Percentiles rank a stretch among this genome's conserved stretches.
These are phyloP conservation scores for Xylaria sp. DNA, from an alignment of 2,329 filamentous ascomycete species.

Conservation along the genomic window DNA sequence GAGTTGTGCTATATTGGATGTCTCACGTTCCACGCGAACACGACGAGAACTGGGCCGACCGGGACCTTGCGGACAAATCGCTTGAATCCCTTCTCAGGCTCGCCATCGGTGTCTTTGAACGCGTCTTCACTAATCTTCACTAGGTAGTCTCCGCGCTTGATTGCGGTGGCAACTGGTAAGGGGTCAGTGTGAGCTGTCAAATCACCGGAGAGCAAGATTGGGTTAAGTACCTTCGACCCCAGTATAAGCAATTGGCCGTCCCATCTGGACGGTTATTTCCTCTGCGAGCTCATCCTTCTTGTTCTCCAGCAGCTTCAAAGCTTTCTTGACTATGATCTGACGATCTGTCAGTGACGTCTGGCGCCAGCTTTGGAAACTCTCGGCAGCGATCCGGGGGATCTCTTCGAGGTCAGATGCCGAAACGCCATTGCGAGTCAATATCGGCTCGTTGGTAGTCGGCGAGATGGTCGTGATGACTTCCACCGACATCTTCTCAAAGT, in stretches of 20 bases:
- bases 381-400: slow-evolving; percentile 71
- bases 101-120: slow-evolving; percentile 78
- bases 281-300: slow-evolving; percentile 79
- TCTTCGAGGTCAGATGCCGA: slow-evolving; percentile 69
- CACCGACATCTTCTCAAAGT: slow-evolving; percentile 56
- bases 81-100: slow-evolving; percentile 85
- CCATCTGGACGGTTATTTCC: slow-evolving; percentile 94
- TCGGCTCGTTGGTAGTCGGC: slow-evolving; percentile 81
- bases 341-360: slow-evolving; percentile 75
- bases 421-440: slow-evolving; percentile 77
- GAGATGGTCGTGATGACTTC: slow-evolving; percentile 80
- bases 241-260: slow-evolving; percentile 85
- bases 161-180: slow-evolving; percentile 68
- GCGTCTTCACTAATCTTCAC: slow-evolving; percentile 80
- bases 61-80: slow-evolving; percentile 88
- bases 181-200: slow-evolving; percentile 12
- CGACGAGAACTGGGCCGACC: slow-evolving; percentile 82
- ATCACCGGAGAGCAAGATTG: background rate
- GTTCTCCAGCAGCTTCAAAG: slow-evolving; percentile 69
- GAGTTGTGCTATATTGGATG: background rate
- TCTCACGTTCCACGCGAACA: slow-evolving; percentile 95
- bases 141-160: slow-evolving; percentile 83
- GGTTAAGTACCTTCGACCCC: slow-evolving; percentile 65
- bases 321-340: slow-evolving; percentile 79
- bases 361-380: slow-evolving; percentile 77